Percentiles rank a stretch among this genome's conserved stretches.
These are phyloP conservation scores for Melaleuca quinquenervia DNA, from an alignment of 345 rosid species.

Conservation along the genomic window DNA sequence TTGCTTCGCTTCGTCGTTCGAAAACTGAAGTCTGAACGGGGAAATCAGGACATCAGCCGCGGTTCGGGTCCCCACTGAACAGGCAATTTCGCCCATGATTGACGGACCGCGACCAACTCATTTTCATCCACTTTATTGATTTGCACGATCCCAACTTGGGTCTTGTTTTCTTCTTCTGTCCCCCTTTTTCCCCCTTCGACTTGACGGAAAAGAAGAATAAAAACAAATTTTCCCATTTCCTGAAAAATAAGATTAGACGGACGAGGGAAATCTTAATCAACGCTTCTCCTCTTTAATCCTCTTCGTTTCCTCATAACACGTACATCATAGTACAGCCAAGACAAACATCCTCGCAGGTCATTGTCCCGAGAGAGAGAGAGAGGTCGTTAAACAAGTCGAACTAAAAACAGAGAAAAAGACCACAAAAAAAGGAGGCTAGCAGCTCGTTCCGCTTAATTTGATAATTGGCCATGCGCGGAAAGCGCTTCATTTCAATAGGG, in stretches of 20 bases:
- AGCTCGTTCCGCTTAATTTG: background rate
- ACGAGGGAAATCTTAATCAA: background rate
- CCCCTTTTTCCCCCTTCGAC: background rate
- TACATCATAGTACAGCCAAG: background rate
- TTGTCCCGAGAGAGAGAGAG: background rate
- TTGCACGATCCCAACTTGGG: background rate
- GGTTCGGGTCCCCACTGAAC: background rate
- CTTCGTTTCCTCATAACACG: background rate
- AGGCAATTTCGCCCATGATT: background rate
- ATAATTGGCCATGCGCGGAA: background rate
- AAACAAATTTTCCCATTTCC: background rate
- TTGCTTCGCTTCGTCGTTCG: background rate
- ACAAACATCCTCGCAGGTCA: background rate
- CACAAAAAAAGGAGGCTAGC: background rate
- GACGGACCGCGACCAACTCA: background rate
- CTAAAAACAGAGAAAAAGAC: background rate
- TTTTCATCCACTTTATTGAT: background rate
- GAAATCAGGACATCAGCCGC: background rate
- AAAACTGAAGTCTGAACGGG: background rate
- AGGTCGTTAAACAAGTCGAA: background rate
- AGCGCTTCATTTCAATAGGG: background rate
- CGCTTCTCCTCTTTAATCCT: background rate
- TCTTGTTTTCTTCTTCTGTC: background rate
- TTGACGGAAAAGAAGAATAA: background rate
- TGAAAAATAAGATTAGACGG: background rate